Conservation (phyloP, 176 grass and related monocot species). For the Carex kokanica region DNA sequence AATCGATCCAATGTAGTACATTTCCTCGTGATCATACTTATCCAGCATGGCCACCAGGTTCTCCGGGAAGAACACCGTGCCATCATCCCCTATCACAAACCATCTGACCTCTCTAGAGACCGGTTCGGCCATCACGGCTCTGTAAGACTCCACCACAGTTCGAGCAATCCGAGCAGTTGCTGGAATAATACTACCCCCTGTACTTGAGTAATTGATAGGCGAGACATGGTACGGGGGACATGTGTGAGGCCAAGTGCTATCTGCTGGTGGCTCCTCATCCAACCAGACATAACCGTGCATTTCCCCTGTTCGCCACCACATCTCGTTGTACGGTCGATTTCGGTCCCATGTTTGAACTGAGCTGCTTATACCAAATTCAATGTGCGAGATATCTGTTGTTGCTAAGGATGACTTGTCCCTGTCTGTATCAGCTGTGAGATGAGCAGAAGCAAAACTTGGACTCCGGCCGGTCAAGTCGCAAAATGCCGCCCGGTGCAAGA, state of each 20-base stretch:
- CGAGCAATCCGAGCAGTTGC: conserved; percentile 61
- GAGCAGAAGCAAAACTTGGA: conserved; percentile 22
- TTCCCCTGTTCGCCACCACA: conserved; percentile 69
- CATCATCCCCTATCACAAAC: conserved; percentile 93
- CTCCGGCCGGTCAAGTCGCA: conserved; percentile 40
- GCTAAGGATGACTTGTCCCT: neutral
- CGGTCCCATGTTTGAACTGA: conserved; percentile 58
- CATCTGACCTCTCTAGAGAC: conserved; percentile 40
- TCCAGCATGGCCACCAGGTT: conserved; percentile 70
- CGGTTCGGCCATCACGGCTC: conserved; percentile 28
- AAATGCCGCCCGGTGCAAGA: conserved; percentile 30
- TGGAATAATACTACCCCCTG: conserved; percentile 39
- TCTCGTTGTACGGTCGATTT: conserved; percentile 59
- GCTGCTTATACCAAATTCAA: conserved; percentile 84
- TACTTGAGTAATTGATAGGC: conserved; percentile 45
- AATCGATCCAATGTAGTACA: conserved; percentile 80
- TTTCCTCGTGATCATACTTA: conserved; percentile 82
- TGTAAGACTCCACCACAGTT: conserved; percentile 66
- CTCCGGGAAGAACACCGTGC: conserved; percentile 87
- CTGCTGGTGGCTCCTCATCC: conserved; percentile 44
- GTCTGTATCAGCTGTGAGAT: neutral
- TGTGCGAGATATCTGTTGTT: conserved; percentile 54
- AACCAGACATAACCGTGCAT: conserved; percentile 83
- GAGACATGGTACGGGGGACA: conserved; percentile 68
- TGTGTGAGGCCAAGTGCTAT: conserved; percentile 38